Percentiles rank a stretch among this genome's conserved stretches.
These are phyloP conservation scores for Hypholoma fasciculare DNA, from an alignment of 768 basidiomycete species.

Conservation along the genomic window DNA sequence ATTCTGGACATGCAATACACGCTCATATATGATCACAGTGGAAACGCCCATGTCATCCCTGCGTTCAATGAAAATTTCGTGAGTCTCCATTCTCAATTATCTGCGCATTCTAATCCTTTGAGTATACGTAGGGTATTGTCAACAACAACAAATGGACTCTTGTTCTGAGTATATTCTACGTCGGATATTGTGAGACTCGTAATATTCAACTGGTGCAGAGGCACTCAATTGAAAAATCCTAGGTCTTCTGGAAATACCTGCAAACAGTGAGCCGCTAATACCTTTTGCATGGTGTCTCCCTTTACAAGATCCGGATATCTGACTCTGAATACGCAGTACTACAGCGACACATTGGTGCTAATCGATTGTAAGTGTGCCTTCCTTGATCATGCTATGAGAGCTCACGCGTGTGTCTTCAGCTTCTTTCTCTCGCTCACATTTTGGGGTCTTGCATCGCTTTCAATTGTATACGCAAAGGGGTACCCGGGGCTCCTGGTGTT, in stretches of 20 bases:
- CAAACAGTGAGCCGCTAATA: conserved; percentile 37
- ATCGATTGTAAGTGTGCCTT: conserved; percentile 44
- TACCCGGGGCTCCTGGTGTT: conserved; percentile 48
- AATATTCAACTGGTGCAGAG: background rate
- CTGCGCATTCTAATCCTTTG: background rate
- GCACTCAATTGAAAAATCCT: background rate
- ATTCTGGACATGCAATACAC: background rate
- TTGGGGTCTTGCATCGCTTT: conserved; percentile 56
- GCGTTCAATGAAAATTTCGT: conserved; percentile 57
- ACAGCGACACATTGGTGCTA: conserved; percentile 57
- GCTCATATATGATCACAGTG: conserved; percentile 28
- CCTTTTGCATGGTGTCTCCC: no score
- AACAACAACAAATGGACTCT: conserved; percentile 58
- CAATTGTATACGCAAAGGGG: conserved; percentile 55
- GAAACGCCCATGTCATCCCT: conserved; percentile 54
- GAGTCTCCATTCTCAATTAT: conserved; percentile 13
- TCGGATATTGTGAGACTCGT: conserved; percentile 49
- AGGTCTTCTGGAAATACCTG: conserved; percentile 59
- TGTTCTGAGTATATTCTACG: conserved; percentile 58
- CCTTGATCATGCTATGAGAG: background rate
- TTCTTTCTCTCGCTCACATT: conserved; percentile 54
- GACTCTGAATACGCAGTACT: conserved; percentile 35
- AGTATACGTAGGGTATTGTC: conserved; percentile 40
- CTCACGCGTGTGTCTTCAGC: conserved; percentile 22
- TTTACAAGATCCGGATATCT: background rate